Evolutionary conservation across 208 protist species (phyloP), one percentile per base, ranked within the genome.

Genomic region (Trypanosoma melophagium): DNA sequence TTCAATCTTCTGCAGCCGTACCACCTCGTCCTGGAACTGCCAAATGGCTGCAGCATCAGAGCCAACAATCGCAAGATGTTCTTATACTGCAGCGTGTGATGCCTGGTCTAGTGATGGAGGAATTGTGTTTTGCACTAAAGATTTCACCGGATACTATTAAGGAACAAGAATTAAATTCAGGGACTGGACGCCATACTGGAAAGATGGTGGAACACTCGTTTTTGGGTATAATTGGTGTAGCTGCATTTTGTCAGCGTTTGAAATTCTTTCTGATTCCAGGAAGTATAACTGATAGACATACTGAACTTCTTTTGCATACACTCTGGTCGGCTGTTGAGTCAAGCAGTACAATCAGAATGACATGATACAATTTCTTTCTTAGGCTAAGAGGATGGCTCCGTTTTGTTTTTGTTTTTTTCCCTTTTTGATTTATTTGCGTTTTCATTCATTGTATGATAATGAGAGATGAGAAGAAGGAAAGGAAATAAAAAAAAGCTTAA

Each of bases 191-290:
- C 21, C 56, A 64, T 8, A 31, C 24, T 50, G 55, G 76, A 56
- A 17, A 66, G 12, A 24, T 49, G 22, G 24, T 83, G 28, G 65
- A 66, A 41, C 40, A 75, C 7, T 84, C 71, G 38, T 92, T 90
- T 61, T 69, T 95, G 21, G 86, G 86, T n/a, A 56, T 89, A 14
- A 66, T 79, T 16, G 89, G 89, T 14, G 56, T 91, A 9, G 47
- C 87, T 5, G 83, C 84, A 21, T 85, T 95, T 50, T 84, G 83
- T 51, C 73, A 72, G 7, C 83, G 70, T 3, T 53, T 92, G 16
- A 86, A 94, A 56, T 21, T 58, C 41, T 71, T 69, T 55, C 52
- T 90, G 5, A 61, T 81, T 56, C 84, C 89, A 7, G 84, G 72
- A 14, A 84, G 66, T 35, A 51, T 87, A 57, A 41, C 41, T 12